These are phyloP conservation scores for Boletus vermiculosoides DNA, from an alignment of 768 basidiomycete genomes.

Conservation along the genomic window DNA sequence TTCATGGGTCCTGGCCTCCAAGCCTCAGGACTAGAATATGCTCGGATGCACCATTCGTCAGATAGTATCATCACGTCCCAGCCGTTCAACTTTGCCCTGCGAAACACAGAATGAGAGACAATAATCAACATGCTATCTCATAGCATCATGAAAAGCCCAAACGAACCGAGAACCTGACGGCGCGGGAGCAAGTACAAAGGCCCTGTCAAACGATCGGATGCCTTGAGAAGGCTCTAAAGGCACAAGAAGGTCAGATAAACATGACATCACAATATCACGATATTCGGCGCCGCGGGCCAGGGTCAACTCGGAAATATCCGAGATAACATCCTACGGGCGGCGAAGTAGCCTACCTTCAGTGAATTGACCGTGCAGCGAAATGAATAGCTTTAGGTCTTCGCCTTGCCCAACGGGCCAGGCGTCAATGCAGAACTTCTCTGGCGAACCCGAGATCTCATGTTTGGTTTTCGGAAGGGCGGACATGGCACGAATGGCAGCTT, in stretches of 20 bases:
- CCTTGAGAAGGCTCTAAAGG: conserved; percentile 66
- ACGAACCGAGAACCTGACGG: conserved; percentile 81
- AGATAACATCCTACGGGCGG: background rate
- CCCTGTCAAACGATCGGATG: conserved; percentile 89
- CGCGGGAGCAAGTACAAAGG: conserved; percentile 83
- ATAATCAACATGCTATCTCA: conserved; percentile 8
- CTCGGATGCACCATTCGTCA: conserved; percentile 80
- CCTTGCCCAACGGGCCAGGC: conserved; percentile 74
- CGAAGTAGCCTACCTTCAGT: conserved; percentile 67
- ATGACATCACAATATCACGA: conserved; percentile 14
- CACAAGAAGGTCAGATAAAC: conserved; percentile 17
- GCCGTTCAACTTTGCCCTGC: conserved; percentile 72
- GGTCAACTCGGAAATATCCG: conserved; percentile 15
- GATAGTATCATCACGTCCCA: conserved; percentile 92
- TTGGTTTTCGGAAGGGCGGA: conserved; percentile 67
- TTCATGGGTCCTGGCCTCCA: conserved; percentile 76
- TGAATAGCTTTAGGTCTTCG: conserved; percentile 52
- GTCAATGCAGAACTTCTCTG: conserved; percentile 86
- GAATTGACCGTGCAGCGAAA: conserved; percentile 88
- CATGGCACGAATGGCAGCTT: conserved; percentile 60
- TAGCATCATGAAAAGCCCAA: background rate
- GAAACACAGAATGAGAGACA: conserved; percentile 10
- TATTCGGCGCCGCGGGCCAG: conserved; percentile 2
- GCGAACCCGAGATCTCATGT: conserved; percentile 77
- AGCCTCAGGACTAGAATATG: conserved; percentile 78